A percentile compares a stretch with the other conserved stretches of the same genome.
phyloP scores from a whole-genome alignment of 2,329 filamentous ascomycete genomes.

The Fonsecaea pugnacius region DNA sequence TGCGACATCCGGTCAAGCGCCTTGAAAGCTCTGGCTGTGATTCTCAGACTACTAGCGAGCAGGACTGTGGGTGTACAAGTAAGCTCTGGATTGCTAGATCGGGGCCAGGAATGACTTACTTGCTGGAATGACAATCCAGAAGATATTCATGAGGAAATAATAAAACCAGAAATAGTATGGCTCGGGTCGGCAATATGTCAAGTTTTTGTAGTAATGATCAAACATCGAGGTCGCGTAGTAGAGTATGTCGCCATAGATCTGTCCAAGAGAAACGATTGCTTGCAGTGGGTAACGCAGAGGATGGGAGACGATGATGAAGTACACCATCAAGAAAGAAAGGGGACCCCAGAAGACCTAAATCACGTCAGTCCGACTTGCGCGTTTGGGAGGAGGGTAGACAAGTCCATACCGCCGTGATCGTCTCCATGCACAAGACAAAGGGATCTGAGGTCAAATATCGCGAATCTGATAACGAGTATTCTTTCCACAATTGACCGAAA shows the following conservation, averaged over 20 bases:
- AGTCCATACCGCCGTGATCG: constrained; percentile 69
- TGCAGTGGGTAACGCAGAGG: constrained; percentile 64
- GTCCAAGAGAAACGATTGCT: constrained; percentile 64
- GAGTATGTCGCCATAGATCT: constrained; percentile 67
- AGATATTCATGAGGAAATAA: constrained; percentile 68
- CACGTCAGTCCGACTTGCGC: not conserved
- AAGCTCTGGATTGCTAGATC: not conserved
- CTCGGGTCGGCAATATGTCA: constrained; percentile 65
- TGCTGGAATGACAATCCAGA: constrained; percentile 67
- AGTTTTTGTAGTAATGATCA: constrained; percentile 60
- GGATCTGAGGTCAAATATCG: constrained; percentile 80
- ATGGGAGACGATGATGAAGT: constrained; percentile 58
- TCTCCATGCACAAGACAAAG: constrained; percentile 87
- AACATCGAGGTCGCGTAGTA: constrained; percentile 69
- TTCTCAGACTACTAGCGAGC: constrained; percentile 45
- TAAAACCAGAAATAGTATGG: constrained; percentile 69
- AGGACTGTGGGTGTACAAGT: constrained; percentile 39
- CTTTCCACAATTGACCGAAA: constrained; percentile 89
- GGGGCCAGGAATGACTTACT: constrained; percentile 49
- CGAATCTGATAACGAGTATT: constrained; percentile 85
- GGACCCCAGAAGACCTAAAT: constrained; percentile 64
- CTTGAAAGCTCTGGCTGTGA: constrained; percentile 45
- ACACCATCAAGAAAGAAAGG: constrained; percentile 62
- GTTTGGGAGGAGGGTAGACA: not conserved
- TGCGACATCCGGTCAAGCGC: constrained; percentile 41